phyloP scores from a whole-genome alignment of 2,329 filamentous ascomycete genomes.

The Neopestalotiopsis sp. region DNA sequence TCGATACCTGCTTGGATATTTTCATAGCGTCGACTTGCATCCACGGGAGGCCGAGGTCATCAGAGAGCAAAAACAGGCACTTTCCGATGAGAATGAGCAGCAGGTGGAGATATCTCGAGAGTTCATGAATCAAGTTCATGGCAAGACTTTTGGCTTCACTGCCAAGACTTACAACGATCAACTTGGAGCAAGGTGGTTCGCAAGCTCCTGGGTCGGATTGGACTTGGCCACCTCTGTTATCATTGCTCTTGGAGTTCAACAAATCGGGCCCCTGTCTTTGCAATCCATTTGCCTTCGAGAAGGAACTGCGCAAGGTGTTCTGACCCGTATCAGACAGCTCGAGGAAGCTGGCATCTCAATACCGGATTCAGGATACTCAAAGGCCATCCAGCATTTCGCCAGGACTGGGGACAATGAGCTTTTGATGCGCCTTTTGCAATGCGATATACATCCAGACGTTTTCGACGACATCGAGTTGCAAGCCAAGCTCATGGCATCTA shows the following conservation, averaged over 20 bases:
- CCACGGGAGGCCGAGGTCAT: constrained; percentile 41
- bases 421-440: constrained; percentile 51
- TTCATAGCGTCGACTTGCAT: constrained; percentile 43
- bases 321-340: constrained; percentile 65
- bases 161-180: constrained; percentile 66
- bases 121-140: constrained; percentile 44
- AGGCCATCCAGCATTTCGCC: constrained; percentile 69
- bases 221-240: constrained; percentile 72
- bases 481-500: constrained; percentile 42
- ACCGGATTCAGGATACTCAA: constrained; percentile 67
- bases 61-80: constrained; percentile 17
- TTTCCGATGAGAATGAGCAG: constrained; percentile 22
- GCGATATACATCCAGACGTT: constrained; percentile 61
- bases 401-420: constrained; percentile 56
- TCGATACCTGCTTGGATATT: constrained; percentile 53
- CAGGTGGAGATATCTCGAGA: constrained; percentile 36
- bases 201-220: constrained; percentile 71
- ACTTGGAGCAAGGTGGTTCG: constrained; percentile 82
- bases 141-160: constrained; percentile 43
- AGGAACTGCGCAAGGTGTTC: constrained; percentile 59
- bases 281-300: constrained; percentile 78
- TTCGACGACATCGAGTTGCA: constrained; percentile 54
- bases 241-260: constrained; percentile 73
- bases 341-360: constrained; percentile 67
- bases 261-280: constrained; percentile 77